Conservation (phyloP, 805 yeast species). For the Candida maltosa region DNA sequence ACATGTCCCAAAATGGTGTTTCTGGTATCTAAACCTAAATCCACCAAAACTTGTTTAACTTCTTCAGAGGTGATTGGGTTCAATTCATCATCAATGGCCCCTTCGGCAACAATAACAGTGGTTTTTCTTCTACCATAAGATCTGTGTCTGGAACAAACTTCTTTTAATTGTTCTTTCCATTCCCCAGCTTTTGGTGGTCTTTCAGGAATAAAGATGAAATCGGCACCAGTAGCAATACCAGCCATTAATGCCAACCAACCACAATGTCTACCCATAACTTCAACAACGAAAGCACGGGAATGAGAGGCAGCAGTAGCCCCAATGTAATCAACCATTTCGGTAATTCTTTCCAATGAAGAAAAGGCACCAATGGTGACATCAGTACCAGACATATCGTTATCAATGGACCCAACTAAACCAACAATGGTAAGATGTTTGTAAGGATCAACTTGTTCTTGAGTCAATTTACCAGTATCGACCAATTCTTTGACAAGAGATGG, state of each 20-base stretch:
- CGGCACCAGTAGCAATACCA: conserved; percentile 78
- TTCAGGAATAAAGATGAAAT: conserved; percentile 77
- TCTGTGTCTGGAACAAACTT: conserved; percentile 63
- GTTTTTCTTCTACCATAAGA: conserved; percentile 73
- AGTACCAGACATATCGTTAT: conserved; percentile 81
- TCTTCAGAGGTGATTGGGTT: conserved; percentile 64
- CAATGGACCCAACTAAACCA: conserved; percentile 81
- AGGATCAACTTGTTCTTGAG: conserved; percentile 43
- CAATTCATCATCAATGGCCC: conserved; percentile 70
- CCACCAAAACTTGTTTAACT: conserved; percentile 63
- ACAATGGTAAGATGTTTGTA: conserved; percentile 62
- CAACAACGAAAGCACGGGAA: conserved; percentile 79
- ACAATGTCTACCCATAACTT: conserved; percentile 88
- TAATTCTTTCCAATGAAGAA: conserved; percentile 72
- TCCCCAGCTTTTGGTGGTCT: conserved; percentile 60
- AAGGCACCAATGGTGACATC: conserved; percentile 81
- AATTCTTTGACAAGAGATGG: conserved; percentile 65
- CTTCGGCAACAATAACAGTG: conserved; percentile 79
- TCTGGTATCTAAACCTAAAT: conserved; percentile 72
- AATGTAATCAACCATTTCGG: conserved; percentile 73
- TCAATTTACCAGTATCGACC: conserved; percentile 40
- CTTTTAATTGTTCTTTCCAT: conserved; percentile 69
- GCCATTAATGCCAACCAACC: conserved; percentile 86
- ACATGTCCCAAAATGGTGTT: conserved; percentile 78
- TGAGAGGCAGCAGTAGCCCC: conserved; percentile 84